Base-by-base conservation (phyloP, 176 grass and related monocot genomes). In the Tuctoria greenei region DNA sequence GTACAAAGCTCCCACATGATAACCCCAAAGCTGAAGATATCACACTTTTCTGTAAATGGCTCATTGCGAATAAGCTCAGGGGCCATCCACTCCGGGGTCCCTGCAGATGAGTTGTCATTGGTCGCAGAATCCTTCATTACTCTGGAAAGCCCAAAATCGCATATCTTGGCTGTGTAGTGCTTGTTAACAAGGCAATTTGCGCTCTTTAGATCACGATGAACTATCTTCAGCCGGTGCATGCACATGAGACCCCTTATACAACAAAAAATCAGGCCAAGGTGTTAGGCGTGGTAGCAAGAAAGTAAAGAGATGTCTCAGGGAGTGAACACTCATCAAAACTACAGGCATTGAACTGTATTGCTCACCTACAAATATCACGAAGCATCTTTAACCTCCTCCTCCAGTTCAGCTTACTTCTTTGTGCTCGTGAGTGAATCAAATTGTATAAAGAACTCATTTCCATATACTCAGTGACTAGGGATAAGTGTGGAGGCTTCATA, bases 1-100 rank as follows among this genome's bases (percentile, higher is more conserved):
- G 95, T 95, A 66, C 95, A 99, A 75, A 99, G 95, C 44, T 99
- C 95, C 95, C 95, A 99, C 89, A 99, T 99, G 76, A 99, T 99
- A 25, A 99, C 95, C 23, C 95, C 95, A 13, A 98, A 81, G 74
- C 95, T 99, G 77, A 99, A 99, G 47, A 99, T 95, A 51, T 95
- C 91, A 77, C 95, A 95, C 71, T 99, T 99, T 74, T 99, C 91
- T 40, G 86, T 92, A 71, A 90, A 99, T 55, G 87, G 86, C 45
- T 99, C 89, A 7, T 94, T 95, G 81, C 87, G 87, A 69, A 99
- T 95, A 73, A 99, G 91, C 75, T 99, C 95, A 52, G 95, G 95
- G 68, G 95, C 95, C 91, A 99, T 99, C 95, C 95, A 99, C 76
- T 99, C 95, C 37, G 95, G 91, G 55, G 95, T 99, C 47, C 91